Base-by-base conservation (phyloP, 257 asterid genomes). In the Nicotiana obtusifolia region DNA sequence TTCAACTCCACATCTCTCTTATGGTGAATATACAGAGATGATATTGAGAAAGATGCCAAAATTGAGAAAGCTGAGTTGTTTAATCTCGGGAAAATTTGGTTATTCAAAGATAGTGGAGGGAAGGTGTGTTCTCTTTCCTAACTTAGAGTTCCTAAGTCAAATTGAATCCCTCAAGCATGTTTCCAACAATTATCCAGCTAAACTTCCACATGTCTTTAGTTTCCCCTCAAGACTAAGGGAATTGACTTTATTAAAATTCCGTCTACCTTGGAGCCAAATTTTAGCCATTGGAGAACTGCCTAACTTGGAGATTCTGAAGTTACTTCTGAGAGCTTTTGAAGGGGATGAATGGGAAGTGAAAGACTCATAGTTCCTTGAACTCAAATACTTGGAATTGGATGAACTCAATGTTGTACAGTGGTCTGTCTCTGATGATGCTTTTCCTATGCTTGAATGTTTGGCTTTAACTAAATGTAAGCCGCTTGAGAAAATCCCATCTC, bases 301-400 rank as follows among this genome's bases (percentile, higher is more conserved):
- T 44, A 49, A 15, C 80, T 54, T 76, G 35, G 80, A 76, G 80
- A 54, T 49, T 24, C 64, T 49, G 4, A 76, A 10, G 26, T 47
- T 24, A 53, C 62, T 15, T 44, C n/a, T 13, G 44, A 24, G 44
- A 49, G 24, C 64, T 4, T 76, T 24, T 5, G 22, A 24, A 76
- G 80, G 64, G 76, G 37, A 67, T 33, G 53, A 67, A 67, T 67
- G 30, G 53, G 76, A 67, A 67, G 76, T 67, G 17, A 67, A 67
- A 9, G 53, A 19, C 4, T 67, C 53, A 35, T 2, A 67, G 17
- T 67, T 67, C 20, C 30, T 17, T 35, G 53, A 33, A 67, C 16
- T 67, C 26, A 67, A 10, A 33, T 67, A 67, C 53, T 19, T 67
- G 9, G 33, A 49, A 49, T 24, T 76, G 62, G 80, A 76, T 7